phyloP scores from a whole-genome alignment of 108 stramenopile species.

The Epithemia pelagica region DNA sequence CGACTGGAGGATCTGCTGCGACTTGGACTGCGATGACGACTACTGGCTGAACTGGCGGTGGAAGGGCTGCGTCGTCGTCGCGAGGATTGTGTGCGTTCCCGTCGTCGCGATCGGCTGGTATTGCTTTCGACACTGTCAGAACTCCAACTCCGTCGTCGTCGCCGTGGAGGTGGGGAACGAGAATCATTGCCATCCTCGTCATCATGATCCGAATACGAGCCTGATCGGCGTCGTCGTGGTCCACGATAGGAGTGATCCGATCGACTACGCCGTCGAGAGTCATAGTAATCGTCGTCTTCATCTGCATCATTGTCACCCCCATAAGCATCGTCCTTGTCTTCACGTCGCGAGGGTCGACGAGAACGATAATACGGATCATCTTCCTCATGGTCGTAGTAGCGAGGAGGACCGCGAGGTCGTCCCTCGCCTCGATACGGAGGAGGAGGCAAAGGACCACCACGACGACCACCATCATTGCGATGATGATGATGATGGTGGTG shows the following conservation, averaged over 20 bases:
- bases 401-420: not conserved
- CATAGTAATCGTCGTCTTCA: not conserved
- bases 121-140: not conserved
- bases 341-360: not conserved
- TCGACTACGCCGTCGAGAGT: not conserved
- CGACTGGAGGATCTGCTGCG: not conserved
- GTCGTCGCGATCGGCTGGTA: not conserved
- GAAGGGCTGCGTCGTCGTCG: not conserved
- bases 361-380: not conserved
- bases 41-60: not conserved
- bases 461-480: not conserved
- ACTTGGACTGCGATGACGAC: not conserved
- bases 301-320: not conserved
- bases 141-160: constrained; percentile 1
- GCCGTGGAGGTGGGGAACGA: not conserved
- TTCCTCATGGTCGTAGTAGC: not conserved
- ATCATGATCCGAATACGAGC: not conserved
- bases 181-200: not conserved
- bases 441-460: not conserved
- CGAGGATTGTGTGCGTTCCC: not conserved
- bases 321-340: not conserved
- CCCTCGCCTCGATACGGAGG: not conserved
- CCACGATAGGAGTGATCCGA: not conserved
- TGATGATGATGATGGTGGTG: not conserved
- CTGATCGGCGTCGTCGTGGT: not conserved